These are phyloP conservation scores for Saccharomycopsis sp. DNA, from an alignment of 805 yeast species.

Conservation along the genomic window DNA sequence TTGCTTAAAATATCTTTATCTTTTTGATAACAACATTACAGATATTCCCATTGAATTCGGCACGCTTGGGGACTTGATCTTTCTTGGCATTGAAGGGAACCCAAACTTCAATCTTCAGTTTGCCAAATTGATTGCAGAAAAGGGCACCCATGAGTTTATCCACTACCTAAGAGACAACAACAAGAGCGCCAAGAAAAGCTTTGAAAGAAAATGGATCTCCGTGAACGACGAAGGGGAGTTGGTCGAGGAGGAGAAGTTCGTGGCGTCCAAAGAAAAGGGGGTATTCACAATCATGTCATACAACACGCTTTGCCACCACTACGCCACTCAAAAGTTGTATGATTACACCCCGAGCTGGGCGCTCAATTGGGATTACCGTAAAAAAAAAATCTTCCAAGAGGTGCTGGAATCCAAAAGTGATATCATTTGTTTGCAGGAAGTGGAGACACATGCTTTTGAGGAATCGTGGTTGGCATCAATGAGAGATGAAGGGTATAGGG, in stretches of 20 bases:
- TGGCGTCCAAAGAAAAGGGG: conserved; percentile 27
- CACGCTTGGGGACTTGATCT: conserved; percentile 69
- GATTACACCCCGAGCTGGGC: conserved; percentile 98
- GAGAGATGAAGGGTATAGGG: conserved; percentile 66
- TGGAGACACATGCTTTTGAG: conserved; percentile 76
- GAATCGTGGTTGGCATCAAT: conserved; percentile 79
- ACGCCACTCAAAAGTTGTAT: conserved; percentile 86
- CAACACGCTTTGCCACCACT: conserved; percentile 90
- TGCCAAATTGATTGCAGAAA: conserved; percentile 61
- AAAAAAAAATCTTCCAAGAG: conserved; percentile 66
- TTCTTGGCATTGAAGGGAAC: conserved; percentile 91
- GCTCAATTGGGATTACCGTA: conserved; percentile 83
- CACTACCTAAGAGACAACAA: conserved; percentile 69
- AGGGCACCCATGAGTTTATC: conserved; percentile 79
- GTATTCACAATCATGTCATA: conserved; percentile 75
- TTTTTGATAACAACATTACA: conserved; percentile 77
- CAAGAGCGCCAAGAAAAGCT: conserved; percentile 50
- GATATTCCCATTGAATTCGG: conserved; percentile 82
- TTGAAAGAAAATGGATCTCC: conserved; percentile 69
- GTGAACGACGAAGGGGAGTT: conserved; percentile 71
- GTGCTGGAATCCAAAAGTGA: conserved; percentile 59
- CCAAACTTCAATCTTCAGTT: conserved; percentile 60
- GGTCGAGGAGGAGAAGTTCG: conserved; percentile 26
- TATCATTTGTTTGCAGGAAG: conserved; percentile 89
- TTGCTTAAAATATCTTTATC: conserved; percentile 69